Conservation (phyloP, 768 basidiomycete species). For the Agaricus sinodeliciosus region DNA sequence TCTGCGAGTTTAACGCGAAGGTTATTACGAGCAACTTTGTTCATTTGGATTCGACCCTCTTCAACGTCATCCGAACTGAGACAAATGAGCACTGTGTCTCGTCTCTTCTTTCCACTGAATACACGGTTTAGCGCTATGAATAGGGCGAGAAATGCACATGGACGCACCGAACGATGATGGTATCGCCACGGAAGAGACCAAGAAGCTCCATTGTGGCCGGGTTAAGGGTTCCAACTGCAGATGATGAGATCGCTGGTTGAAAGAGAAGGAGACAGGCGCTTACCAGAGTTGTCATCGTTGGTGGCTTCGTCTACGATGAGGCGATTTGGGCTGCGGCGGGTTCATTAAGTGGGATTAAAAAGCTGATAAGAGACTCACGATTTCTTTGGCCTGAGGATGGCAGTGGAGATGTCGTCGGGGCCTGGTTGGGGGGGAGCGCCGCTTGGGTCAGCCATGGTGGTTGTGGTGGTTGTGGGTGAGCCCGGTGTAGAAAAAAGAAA, state of each 20-base stretch:
- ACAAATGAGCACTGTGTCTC: conserved; percentile 96
- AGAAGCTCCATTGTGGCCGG: conserved; percentile 95
- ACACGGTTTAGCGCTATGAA: neutral
- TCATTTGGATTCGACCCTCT: conserved; percentile 96
- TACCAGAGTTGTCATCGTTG: conserved; percentile 94
- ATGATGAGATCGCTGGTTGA: conserved; percentile 8
- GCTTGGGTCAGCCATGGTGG: conserved; percentile 10
- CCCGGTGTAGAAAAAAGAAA: conserved; percentile 20
- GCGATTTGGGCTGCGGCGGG: conserved; percentile 75
- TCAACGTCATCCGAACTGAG: conserved; percentile 94
- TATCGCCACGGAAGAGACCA: conserved; percentile 93
- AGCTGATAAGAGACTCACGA: conserved; percentile 55
- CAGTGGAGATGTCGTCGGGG: conserved; percentile 87
- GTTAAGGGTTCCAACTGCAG: conserved; percentile 84
- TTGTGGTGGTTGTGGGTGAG: conserved; percentile 17
- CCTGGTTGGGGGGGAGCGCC: conserved; percentile 60
- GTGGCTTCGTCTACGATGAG: conserved; percentile 94
- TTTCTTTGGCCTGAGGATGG: conserved; percentile 96
- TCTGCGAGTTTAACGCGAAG: conserved; percentile 96
- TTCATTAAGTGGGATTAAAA: conserved; percentile 8
- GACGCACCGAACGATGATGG: conserved; percentile 84
- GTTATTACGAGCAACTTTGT: conserved; percentile 99
- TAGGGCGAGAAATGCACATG: neutral
- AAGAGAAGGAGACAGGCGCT: conserved; percentile 14
- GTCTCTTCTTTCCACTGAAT: conserved; percentile 89